Base-by-base conservation (phyloP, 2,329 filamentous ascomycete species). In the Trichophyton simii region DNA sequence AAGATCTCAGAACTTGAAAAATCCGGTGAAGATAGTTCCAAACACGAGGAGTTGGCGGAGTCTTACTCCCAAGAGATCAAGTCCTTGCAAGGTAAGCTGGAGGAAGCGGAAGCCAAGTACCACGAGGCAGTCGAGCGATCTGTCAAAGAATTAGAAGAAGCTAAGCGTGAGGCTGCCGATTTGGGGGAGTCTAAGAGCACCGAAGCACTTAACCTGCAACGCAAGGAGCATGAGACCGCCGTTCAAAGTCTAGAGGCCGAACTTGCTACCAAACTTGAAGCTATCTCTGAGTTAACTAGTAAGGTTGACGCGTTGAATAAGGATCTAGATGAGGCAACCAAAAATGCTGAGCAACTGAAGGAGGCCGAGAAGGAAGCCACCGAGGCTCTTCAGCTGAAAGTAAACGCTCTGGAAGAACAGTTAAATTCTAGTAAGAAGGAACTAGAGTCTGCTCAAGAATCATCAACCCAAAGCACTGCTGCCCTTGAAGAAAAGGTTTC, bases 331-430 rank as follows among this genome's bases (percentile, higher is more conserved):
- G 69, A 69, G 44, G 67, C 68, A 3, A 67, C 63, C 2, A 68
- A 69, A 44, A 57, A 59, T 44, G 60, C 68, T 3, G 64, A 68
- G 28, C 69, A 70, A 11, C 69, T 74, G 38, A 70, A 69, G 3
- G 50, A 65, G 22, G 58, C 50, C 13, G 28, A 58, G 46, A 44
- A 66, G 64, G 59, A 64, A 73, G 28, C 63, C 71, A 59, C 64
- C 68, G 50, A 71, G 76, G 64, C 66, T 72, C 54, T 70, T 73
- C 63, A 72, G 69, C 48, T 69, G 68, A 73, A 75, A 2, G 71
- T 74, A 38, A 71, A 75, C 25, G 73, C 70, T 38, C 69, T 76
- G 22, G 71, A 76, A 57, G 67, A 67, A 20, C 75, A 77, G 62
- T 70, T 73, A 22, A 63, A 70, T 31, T 63, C 69, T 25, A 78